A percentile compares a stretch with the other conserved stretches of the same genome.
Conservation (phyloP, 768 basidiomycete genomes). For the Wakefieldia striispora region DNA sequence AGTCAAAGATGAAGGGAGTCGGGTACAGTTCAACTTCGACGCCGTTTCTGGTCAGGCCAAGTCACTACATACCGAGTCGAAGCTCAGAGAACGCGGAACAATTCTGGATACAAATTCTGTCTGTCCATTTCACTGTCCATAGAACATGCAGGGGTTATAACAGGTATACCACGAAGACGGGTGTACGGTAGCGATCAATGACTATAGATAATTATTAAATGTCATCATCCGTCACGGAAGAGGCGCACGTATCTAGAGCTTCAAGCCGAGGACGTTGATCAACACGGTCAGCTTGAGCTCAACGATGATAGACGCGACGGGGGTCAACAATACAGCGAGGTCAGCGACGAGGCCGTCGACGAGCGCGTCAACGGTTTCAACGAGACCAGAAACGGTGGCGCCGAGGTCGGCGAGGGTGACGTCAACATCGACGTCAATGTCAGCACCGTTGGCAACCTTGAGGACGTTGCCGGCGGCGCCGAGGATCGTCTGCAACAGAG, state of each 20-base stretch:
- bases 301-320: conserved; percentile 18
- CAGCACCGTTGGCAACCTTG: conserved; percentile 2
- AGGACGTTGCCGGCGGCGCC: conserved; percentile 25
- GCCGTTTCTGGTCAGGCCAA: too few relatives aligned
- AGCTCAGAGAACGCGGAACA: too few relatives aligned
- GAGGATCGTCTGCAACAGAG: conserved; percentile 24
- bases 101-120: too few relatives aligned
- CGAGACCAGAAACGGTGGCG: conserved; percentile 20
- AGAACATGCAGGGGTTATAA: too few relatives aligned
- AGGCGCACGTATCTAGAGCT: conserved; percentile 7
- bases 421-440: not conserved
- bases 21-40: too few relatives aligned
- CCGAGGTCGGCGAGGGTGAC: conserved; percentile 14
- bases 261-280: conserved; percentile 24
- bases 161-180: too few relatives aligned
- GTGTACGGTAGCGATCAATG: too few relatives aligned
- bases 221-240: not conserved
- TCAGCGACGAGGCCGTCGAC: conserved; percentile 22
- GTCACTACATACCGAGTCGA: too few relatives aligned
- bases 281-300: conserved; percentile 22
- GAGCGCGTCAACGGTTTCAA: conserved; percentile 10
- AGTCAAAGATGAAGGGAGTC: too few relatives aligned
- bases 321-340: conserved; percentile 21
- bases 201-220: too few relatives aligned
- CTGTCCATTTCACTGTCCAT: too few relatives aligned